Evolutionary conservation across 768 basidiomycete genomes (phyloP), one percentile per base, ranked within the genome.

Genomic region (Leucogyrophana mollusca): DNA sequence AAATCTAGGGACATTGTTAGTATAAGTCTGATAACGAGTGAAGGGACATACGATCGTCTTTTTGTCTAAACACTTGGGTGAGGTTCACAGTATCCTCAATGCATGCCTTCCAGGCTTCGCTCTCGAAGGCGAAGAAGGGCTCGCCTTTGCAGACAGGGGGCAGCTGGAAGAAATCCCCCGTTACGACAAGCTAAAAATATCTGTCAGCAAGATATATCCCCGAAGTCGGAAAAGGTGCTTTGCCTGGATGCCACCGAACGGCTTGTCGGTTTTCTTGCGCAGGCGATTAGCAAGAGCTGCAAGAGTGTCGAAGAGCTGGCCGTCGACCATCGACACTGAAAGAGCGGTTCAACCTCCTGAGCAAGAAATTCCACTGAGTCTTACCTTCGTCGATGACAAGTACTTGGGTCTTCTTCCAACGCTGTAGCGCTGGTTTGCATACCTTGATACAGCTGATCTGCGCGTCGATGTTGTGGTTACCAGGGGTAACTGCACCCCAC

Each of bases 51-150:
- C 86, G 65, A 36, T 77, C 72, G 57, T 88, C 86, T 43, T 82
- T 87, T 59, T 90, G 88, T 21, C 88, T 66, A 64, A 86, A 90
- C 4, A 90, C 88, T 53, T 85, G 79, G 4, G 73, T 82, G 3
- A 91, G 71, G 41, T 77, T 83, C 47, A 88, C 73, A 1, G 79
- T 86, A 40, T 72, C 66, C 40, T 79, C 72, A 39, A 83, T 69
- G 52, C 80, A 78, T 5, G 67, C 36, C 7, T 51, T 56, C 65
- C 62, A 65, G 21, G 56, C 68, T 18, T 74, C 66, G 14, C 82
- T 80, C 54, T 88, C 82, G 57, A 87, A 88, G 0, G 80, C 80
- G 51, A 87, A 87, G 52, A 77, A 77, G 1, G 76, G 73, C 6
- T 64, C 51, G 22, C 53, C 56, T 44, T 77, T 78, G 27, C 66